These are phyloP conservation scores for Claviceps sp. DNA, from an alignment of 2,329 filamentous ascomycete species.

Conservation along the genomic window DNA sequence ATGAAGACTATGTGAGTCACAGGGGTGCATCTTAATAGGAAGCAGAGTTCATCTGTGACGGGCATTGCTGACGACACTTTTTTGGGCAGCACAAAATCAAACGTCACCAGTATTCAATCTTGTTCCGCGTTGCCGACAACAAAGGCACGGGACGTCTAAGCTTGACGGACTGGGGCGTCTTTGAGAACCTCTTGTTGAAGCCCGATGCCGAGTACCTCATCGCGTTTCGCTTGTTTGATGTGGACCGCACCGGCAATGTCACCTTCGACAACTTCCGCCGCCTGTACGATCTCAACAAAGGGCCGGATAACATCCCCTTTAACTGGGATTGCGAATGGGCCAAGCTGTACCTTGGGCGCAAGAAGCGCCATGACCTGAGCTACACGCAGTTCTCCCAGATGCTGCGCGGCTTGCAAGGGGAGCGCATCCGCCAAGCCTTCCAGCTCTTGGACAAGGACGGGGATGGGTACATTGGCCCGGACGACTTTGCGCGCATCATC, in stretches of 20 bases:
- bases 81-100: constrained; percentile 80
- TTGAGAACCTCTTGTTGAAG: constrained; percentile 86
- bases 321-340: constrained; percentile 98
- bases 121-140: constrained; percentile 84
- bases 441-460: constrained; percentile 79
- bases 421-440: constrained; percentile 92
- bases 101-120: constrained; percentile 85
- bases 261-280: constrained; percentile 81
- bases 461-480: constrained; percentile 89
- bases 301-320: constrained; percentile 74
- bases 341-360: constrained; percentile 80
- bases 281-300: constrained; percentile 79
- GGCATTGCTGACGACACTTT: too few relatives aligned
- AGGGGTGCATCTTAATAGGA: neutral
- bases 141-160: constrained; percentile 58
- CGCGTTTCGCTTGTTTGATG: constrained; percentile 90
- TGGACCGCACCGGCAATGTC: constrained; percentile 69
- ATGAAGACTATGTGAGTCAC: constrained; percentile 77
- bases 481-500: constrained; percentile 95
- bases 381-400: constrained; percentile 98
- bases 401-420: constrained; percentile 88
- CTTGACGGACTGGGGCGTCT: constrained; percentile 78
- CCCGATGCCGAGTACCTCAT: constrained; percentile 98
- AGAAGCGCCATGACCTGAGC: constrained; percentile 78
- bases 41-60: neutral